Percentiles rank a stretch among this genome's conserved stretches.
These are phyloP conservation scores for Eucalyptus globulus DNA, from an alignment of 345 rosid species.

Conservation along the genomic window DNA sequence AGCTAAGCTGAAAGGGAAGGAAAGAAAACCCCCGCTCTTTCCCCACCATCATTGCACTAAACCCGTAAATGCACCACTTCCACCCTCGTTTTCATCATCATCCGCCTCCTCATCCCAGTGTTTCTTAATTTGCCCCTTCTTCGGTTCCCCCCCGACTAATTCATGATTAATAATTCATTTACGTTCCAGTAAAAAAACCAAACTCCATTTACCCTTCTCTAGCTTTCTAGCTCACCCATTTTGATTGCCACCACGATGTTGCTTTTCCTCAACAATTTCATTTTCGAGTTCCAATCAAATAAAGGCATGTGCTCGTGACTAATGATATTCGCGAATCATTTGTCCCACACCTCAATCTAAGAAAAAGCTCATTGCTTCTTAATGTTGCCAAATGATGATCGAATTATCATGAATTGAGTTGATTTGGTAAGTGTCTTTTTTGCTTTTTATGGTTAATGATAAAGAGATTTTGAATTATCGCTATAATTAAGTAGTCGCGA, in stretches of 20 bases:
- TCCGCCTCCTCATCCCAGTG: neutral
- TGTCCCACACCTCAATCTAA: neutral
- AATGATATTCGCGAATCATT: accelerated
- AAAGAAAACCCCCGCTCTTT: neutral
- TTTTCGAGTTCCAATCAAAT: neutral
- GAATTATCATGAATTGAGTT: accelerated
- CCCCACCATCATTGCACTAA: neutral
- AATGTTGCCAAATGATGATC: neutral
- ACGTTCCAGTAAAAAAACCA: neutral
- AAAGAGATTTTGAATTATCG: accelerated
- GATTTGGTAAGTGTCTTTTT: accelerated
- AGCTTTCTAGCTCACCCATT: neutral
- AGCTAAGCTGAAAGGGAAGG: neutral
- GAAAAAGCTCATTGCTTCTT: neutral
- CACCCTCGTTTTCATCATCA: neutral
- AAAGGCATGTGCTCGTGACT: neutral
- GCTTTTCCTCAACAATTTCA: neutral
- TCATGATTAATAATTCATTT: neutral
- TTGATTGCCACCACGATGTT: neutral
- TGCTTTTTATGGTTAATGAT: accelerated
- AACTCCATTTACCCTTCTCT: neutral
- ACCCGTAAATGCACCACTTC: neutral
- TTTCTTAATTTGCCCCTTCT: neutral
- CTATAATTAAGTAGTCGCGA: accelerated
- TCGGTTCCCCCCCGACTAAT: neutral